These are phyloP conservation scores for Suillus fuscotomentosus DNA, from an alignment of 768 basidiomycete genomes.

Conservation along the genomic window DNA sequence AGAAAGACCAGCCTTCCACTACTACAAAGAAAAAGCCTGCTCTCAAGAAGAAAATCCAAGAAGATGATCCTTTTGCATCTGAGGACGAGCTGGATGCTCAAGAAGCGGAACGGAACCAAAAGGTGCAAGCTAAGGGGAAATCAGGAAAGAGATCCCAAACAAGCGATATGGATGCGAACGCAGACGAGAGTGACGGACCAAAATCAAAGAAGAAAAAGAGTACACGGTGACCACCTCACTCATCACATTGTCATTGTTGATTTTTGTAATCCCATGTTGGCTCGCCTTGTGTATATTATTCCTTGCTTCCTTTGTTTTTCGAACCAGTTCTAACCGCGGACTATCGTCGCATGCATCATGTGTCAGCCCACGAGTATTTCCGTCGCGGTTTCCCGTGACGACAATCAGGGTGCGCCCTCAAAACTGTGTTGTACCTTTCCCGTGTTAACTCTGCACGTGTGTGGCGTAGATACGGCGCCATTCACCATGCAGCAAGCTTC, in stretches of 20 bases:
- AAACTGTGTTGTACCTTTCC: not conserved
- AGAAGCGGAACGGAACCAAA: not conserved
- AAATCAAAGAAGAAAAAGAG: conserved; percentile 1
- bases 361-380: conserved; percentile 3
- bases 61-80: conserved; percentile 60
- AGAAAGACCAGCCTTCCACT: conserved; percentile 18
- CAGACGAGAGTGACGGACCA: not conserved
- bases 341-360: no score
- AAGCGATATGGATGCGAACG: not conserved
- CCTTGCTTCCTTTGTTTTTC: not conserved
- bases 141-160: not conserved
- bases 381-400: not conserved
- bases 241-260: not conserved
- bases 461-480: not conserved
- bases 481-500: not conserved
- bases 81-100: conserved; percentile 36
- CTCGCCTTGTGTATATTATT: not conserved
- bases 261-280: not conserved
- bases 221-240: not conserved
- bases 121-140: not conserved
- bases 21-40: conserved; percentile 39
- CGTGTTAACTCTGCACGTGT: conserved; percentile 1
- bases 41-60: conserved; percentile 42
- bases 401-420: conserved; percentile 2
- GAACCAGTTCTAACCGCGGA: not conserved